Percentiles rank a stretch among this genome's conserved stretches.
These are phyloP conservation scores for Penicillium cosmopolitanum DNA, from an alignment of 495 filamentous ascomycete species.

Conservation along the genomic window DNA sequence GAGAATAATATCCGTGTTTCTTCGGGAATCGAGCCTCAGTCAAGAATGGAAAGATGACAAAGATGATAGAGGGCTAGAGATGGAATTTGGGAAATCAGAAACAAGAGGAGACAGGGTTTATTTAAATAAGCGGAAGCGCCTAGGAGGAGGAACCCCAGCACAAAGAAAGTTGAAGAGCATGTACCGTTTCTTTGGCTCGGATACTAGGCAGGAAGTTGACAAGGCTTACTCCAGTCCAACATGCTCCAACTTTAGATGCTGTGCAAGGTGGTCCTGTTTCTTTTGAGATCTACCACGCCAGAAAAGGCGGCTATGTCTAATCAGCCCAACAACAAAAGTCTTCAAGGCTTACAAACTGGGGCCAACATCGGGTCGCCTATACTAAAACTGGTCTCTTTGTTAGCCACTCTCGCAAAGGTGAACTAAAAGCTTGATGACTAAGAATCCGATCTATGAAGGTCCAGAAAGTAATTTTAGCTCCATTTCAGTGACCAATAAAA, in stretches of 20 bases:
- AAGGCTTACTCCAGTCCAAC: slow-evolving; percentile 3
- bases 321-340: neutral
- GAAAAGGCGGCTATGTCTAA: neutral
- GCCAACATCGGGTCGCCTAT: neutral
- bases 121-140: neutral
- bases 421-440: slow-evolving; percentile 5
- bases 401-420: slow-evolving; percentile 4
- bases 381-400: slow-evolving; percentile 28
- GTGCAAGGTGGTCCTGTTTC: neutral
- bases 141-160: neutral
- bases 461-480: neutral
- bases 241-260: slow-evolving; percentile 1
- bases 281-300: neutral
- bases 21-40: too few relatives aligned
- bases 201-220: neutral
- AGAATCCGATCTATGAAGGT: neutral
- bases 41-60: neutral
- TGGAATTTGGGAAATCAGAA: neutral
- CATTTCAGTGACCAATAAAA: slow-evolving; percentile 3
- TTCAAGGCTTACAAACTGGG: neutral
- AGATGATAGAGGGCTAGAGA: neutral
- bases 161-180: neutral
- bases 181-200: neutral
- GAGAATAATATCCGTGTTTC: too few relatives aligned
- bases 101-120: neutral